phyloP scores from a whole-genome alignment of 2,329 filamentous ascomycete species.

The Botrytis aclada region DNA sequence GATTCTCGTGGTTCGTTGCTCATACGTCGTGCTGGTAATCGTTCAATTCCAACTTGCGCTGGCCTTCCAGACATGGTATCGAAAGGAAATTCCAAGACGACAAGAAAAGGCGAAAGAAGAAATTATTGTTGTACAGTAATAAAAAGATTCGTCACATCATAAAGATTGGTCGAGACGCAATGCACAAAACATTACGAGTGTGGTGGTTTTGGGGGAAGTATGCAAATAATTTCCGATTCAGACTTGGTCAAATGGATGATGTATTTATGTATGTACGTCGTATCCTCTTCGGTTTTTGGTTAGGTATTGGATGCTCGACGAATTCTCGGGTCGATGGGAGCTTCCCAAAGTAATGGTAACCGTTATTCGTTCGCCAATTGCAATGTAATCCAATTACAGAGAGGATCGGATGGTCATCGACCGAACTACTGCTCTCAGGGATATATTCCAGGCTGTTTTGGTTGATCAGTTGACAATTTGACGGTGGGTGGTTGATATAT shows the following conservation, averaged over 20 bases:
- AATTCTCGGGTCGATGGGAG: constrained; percentile 7
- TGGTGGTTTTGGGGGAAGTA: background rate
- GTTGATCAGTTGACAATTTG: constrained; percentile 7
- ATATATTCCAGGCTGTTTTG: background rate
- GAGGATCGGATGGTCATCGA: constrained; percentile 3
- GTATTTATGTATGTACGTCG: background rate
- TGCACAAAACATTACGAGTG: constrained; percentile 27
- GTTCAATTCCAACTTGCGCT: constrained; percentile 38
- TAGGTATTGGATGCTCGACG: background rate
- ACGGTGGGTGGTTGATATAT: background rate
- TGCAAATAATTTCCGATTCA: constrained; percentile 6
- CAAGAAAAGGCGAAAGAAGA: constrained; percentile 14
- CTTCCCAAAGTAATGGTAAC: constrained; percentile 7
- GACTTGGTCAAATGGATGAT: background rate
- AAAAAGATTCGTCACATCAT: constrained; percentile 33
- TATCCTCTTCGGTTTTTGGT: background rate
- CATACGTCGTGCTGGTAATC: constrained; percentile 37
- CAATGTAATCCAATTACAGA: constrained; percentile 15
- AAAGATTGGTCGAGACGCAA: constrained; percentile 25
- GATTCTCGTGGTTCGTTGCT: constrained; percentile 69
- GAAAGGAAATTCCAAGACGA: constrained; percentile 11
- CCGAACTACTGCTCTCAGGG: background rate
- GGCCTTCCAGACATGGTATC: constrained; percentile 35
- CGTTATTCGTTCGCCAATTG: constrained; percentile 17
- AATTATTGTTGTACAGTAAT: constrained; percentile 23